Percentiles rank a stretch among this genome's conserved stretches.
These are phyloP conservation scores for Scalesia atractyloides DNA, from an alignment of 129 eudicot species.

Conservation along the genomic window DNA sequence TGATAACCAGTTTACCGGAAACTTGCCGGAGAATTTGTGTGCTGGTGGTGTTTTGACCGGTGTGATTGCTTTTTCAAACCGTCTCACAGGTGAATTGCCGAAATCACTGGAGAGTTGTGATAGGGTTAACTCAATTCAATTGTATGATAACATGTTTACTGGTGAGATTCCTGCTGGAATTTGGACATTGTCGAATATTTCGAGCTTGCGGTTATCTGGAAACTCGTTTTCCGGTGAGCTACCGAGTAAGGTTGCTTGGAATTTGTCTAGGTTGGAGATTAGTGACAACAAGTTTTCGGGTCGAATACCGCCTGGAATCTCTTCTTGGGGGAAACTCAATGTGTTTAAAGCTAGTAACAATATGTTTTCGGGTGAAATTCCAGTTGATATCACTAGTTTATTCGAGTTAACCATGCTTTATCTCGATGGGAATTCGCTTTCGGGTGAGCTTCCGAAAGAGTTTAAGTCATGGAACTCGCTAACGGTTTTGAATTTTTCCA, in stretches of 20 bases:
- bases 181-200: slow-evolving; percentile 48
- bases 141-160: slow-evolving; percentile 54
- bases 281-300: slow-evolving; percentile 80
- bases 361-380: slow-evolving; percentile 69
- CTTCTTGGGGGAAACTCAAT: slow-evolving; percentile 58
- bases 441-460: slow-evolving; percentile 66
- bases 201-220: slow-evolving; percentile 45
- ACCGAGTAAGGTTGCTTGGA: slow-evolving; percentile 59
- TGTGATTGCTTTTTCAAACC: slow-evolving; percentile 65
- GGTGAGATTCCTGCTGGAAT: slow-evolving; percentile 71
- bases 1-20: slow-evolving; percentile 64
- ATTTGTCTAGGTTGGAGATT: slow-evolving; percentile 68
- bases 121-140: slow-evolving; percentile 45
- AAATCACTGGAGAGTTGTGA: slow-evolving; percentile 54
- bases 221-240: slow-evolving; percentile 78
- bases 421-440: slow-evolving; percentile 78
- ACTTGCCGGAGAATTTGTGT: slow-evolving; percentile 66
- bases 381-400: slow-evolving; percentile 58
- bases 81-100: slow-evolving; percentile 69
- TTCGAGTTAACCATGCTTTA: slow-evolving; percentile 45
- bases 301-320: slow-evolving; percentile 46
- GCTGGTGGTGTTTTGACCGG: slow-evolving; percentile 52
- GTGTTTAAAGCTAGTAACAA: slow-evolving; percentile 82
- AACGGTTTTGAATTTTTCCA: slow-evolving; percentile 55
- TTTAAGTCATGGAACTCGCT: slow-evolving; percentile 72